Base-by-base conservation (phyloP, 495 filamentous ascomycete species). In the Antarctomyces pellizariae region DNA sequence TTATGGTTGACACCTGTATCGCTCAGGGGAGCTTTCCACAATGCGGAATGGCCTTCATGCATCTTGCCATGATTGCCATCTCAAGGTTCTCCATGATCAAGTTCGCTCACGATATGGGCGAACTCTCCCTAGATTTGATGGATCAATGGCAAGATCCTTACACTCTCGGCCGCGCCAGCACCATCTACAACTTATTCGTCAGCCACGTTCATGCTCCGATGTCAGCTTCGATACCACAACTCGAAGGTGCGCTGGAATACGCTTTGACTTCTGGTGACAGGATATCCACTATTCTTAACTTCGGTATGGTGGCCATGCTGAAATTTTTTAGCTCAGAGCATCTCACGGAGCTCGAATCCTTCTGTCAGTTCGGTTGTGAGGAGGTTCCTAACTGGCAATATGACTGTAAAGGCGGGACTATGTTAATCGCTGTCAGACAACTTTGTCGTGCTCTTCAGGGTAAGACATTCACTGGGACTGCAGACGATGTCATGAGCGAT, bases 391-490 rank as follows among this genome's bases (percentile, higher is more conserved):
- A 64, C 20, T 90, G 76, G 77, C 43, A 58, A 16, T 50, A 61
- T 23, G 77, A 89, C 45, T 66, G 73, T n/a, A 63, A 78, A 15
- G 82, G 79, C 9, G 80, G 82, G 7, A 65, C 65, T 4, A 56
- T 76, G 35, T 55, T 89, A 7, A 59, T 77, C 31, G 57, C 66
- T 12, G 57, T 75, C 8, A 52, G 70, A 36, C 79, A 90, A 50
- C 68, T 71, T 29, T 64, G 64, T 24, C 62, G 77, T 9, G 76
- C 82, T 10, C 46, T 92, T 16, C 76, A 84, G 50, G 82, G 82
- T 19, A 90, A 83, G 46, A 90, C 82, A 0, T 50, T 57, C n/a
- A 55, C 49, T 12, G 44, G 49, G 2, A 48, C 49, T 6, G 45
- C 75, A 2, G 45, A 61, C 0, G 54, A 57, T 14, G 54, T 84